Conservation (phyloP, 1,139 yeast species). For the Hyphopichia pseudoburtonii region DNA sequence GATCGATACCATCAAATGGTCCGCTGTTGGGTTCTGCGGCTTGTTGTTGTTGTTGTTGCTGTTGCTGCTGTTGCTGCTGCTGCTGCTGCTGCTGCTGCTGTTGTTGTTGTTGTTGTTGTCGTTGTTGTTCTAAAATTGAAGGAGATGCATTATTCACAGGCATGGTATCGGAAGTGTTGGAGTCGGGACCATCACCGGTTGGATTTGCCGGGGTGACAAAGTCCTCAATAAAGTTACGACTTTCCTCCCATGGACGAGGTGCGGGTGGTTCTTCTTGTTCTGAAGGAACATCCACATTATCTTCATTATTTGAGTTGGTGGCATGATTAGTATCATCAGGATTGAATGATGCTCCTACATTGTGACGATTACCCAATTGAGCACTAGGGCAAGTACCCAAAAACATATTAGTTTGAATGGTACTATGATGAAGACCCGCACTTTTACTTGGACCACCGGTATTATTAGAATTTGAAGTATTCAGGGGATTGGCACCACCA, state of each 20-base stretch:
- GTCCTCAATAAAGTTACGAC: slow-evolving; percentile 31
- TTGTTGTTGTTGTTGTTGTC: no score
- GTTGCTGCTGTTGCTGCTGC: no score
- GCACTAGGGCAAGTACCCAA: slow-evolving; percentile 12
- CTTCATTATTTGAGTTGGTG: slow-evolving; percentile 9
- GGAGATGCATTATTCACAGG: no score
- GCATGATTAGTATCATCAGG: no score
- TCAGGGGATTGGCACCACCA: background rate
- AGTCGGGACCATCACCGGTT: background rate
- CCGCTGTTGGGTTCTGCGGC: background rate
- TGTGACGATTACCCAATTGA: slow-evolving; percentile 9
- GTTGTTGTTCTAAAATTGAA: no score
- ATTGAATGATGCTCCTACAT: no score
- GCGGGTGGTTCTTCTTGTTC: slow-evolving; percentile 14
- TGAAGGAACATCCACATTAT: slow-evolving; percentile 5
- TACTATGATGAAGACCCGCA: slow-evolving; percentile 37
- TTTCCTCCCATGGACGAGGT: slow-evolving; percentile 27
- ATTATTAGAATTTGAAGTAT: no score
- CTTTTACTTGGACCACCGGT: slow-evolving; percentile 11
- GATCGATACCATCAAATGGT: background rate
- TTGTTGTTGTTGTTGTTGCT: background rate
- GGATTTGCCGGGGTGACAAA: slow-evolving; percentile 13
- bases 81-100: no score
- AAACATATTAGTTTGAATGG: slow-evolving; percentile 33
- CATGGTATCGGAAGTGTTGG: background rate